Conservation (phyloP, 2,329 filamentous ascomycete species). For the Shiraia bambusicola region DNA sequence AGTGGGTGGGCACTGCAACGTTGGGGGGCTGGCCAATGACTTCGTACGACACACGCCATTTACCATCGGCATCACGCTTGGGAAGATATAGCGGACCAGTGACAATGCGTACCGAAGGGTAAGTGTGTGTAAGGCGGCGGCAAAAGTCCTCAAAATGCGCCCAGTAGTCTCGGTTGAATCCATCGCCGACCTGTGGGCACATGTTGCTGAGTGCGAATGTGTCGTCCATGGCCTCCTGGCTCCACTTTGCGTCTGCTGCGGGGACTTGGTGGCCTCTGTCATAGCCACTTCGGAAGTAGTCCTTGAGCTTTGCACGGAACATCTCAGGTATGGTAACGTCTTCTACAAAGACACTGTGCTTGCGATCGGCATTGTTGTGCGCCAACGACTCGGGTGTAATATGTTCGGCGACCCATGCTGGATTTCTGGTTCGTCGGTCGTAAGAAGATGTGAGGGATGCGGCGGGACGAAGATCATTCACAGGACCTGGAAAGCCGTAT, state of each 20-base stretch:
- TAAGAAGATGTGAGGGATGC: slow-evolving; percentile 80
- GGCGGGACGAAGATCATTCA: slow-evolving; percentile 77
- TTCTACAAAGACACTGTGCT: slow-evolving; percentile 80
- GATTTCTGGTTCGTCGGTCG: slow-evolving; percentile 88
- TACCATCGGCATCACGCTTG: slow-evolving; percentile 81
- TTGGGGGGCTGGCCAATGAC: slow-evolving; percentile 92
- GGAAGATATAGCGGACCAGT: slow-evolving; percentile 94
- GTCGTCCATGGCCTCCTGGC: slow-evolving; percentile 88
- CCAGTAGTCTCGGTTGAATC: slow-evolving; percentile 99
- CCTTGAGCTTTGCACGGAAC: slow-evolving; percentile 86
- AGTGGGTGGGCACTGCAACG: slow-evolving; percentile 95
- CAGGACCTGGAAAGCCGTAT: slow-evolving; percentile 82
- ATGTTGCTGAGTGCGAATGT: slow-evolving; percentile 95
- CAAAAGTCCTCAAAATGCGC: slow-evolving; percentile 98
- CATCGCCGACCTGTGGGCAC: slow-evolving; percentile 97
- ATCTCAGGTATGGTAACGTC: slow-evolving; percentile 76
- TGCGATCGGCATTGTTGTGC: slow-evolving; percentile 74
- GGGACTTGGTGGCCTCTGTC: slow-evolving; percentile 97
- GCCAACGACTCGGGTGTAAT: slow-evolving; percentile 86
- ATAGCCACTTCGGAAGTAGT: slow-evolving; percentile 94
- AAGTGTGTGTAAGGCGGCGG: slow-evolving; percentile 73
- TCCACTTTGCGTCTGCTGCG: slow-evolving; percentile 95
- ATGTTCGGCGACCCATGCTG: slow-evolving; percentile 89
- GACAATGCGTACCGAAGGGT: slow-evolving; percentile 86
- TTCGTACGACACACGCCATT: slow-evolving; percentile 95